Evolutionary conservation across 805 yeast species (phyloP), one percentile per base, ranked within the genome.

Genomic region (Cyberlindnera amylophila): DNA sequence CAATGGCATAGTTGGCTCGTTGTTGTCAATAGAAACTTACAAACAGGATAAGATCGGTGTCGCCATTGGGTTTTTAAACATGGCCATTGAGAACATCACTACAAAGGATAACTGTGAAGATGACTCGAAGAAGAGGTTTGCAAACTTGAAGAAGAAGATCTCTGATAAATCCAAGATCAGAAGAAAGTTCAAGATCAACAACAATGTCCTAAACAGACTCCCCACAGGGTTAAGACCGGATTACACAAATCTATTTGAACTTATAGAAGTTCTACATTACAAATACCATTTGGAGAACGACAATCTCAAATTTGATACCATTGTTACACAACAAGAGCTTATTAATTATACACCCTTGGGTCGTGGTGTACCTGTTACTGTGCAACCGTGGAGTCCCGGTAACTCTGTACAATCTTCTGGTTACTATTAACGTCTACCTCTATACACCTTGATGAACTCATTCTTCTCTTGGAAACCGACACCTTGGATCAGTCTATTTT

Each of bases 31-130:
- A 30, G 77, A 73, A 36, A 54, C 61, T 39, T 73, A 73, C 52
- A 73, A 72, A 45, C 64, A 71, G 36, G 61, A 64, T 39, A 63
- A 67, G 30, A 39, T 73, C 15, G 79, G 79, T 7, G 62, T 62
- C n/a, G 69, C 74, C 4, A 61, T 74, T 31, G 79, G 77, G 2
- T 59, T 71, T 26, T 50, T 73, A 3, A 67, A 71, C 43, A 61
- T 58, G 34, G 47, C 64, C 2, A 56, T 53, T 17, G 58, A 59
- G 19, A 62, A 58, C 34, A 64, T 70, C 43, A 69, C 69, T 8
- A 49, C 34, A n/a, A 53, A 39, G 16, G 24, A 6, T 3, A 16
- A 19, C 17, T 30, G 32, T 17, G 15, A 37, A 2, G 32, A 37
- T 18, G 23, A 37, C 9, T 31, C 32, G 15, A 42, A 9, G 30